These are phyloP conservation scores for Deinandra increscens DNA, from an alignment of 129 eudicot species.

Conservation along the genomic window DNA sequence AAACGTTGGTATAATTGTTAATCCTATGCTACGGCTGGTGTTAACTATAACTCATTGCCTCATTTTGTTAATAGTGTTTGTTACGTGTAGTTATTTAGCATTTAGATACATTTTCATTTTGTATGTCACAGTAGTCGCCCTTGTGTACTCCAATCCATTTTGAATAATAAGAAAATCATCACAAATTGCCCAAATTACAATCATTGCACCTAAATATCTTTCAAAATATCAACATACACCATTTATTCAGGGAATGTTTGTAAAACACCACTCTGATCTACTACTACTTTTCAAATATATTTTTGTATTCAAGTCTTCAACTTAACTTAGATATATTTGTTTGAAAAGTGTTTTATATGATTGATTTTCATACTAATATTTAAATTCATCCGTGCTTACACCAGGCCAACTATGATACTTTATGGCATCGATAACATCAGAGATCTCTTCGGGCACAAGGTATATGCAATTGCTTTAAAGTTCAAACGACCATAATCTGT, in stretches of 20 bases:
- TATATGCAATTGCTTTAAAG: slow-evolving; percentile 19
- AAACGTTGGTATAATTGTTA: background rate
- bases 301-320: background rate
- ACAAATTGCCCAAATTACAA: too few species aligned
- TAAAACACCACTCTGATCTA: background rate
- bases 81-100: too few species aligned
- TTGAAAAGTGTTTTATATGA: background rate
- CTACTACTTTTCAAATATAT: background rate
- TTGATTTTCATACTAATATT: background rate
- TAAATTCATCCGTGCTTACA: background rate
- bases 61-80: too few species aligned
- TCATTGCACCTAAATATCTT: background rate
- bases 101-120: too few species aligned
- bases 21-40: too few species aligned
- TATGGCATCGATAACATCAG: slow-evolving; percentile 88
- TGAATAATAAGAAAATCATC: too few species aligned
- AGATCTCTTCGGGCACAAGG: slow-evolving; percentile 99
- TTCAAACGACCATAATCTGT: background rate
- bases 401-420: slow-evolving; percentile 88
- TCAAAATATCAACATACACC: background rate
- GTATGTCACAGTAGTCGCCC: too few species aligned
- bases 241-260: background rate
- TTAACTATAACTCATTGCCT: too few species aligned
- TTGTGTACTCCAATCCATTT: too few species aligned
- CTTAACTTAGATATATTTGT: background rate